phyloP scores from a whole-genome alignment of 2,329 filamentous ascomycete species.

The Cadophora gregata region DNA sequence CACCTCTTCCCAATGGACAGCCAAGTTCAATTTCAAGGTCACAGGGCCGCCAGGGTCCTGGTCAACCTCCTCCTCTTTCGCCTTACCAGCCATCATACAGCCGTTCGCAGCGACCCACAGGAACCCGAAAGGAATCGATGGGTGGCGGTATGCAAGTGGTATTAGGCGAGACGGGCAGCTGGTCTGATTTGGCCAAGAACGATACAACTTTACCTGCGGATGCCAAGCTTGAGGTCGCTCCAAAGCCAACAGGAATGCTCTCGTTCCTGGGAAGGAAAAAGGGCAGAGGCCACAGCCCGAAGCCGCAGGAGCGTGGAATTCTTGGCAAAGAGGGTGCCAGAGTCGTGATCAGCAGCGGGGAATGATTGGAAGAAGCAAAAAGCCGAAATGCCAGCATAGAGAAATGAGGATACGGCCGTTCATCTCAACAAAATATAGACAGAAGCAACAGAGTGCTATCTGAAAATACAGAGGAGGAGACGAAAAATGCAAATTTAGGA shows the following conservation, averaged over 20 bases:
- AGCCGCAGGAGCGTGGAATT: slow-evolving; percentile 91
- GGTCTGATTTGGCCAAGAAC: slow-evolving; percentile 88
- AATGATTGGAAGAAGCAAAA: slow-evolving; percentile 39
- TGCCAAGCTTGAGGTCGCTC: slow-evolving; percentile 59
- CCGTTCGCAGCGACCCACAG: slow-evolving; percentile 35
- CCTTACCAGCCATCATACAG: slow-evolving; percentile 42
- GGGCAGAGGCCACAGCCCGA: slow-evolving; percentile 88
- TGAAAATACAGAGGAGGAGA: slow-evolving; percentile 4
- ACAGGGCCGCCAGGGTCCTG: slow-evolving; percentile 10
- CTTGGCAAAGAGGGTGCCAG: slow-evolving; percentile 93
- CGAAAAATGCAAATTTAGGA: slow-evolving; percentile 1
- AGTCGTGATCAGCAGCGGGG: slow-evolving; percentile 70
- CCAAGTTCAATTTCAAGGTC: slow-evolving; percentile 14
- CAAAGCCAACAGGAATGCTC: slow-evolving; percentile 80
- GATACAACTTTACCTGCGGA: slow-evolving; percentile 76
- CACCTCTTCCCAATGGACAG: slow-evolving; percentile 34
- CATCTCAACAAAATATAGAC: not conserved
- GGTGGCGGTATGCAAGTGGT: slow-evolving; percentile 86
- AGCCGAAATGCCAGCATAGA: not conserved
- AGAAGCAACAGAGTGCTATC: slow-evolving; percentile 3
- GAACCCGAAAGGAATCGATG: slow-evolving; percentile 40
- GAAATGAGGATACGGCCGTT: not conserved
- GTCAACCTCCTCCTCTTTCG: slow-evolving; percentile 34
- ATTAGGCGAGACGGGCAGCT: slow-evolving; percentile 85
- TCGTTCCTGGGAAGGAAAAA: slow-evolving; percentile 90